phyloP scores from a whole-genome alignment of 257 asterid genomes.

The Fraxinus anomala region DNA sequence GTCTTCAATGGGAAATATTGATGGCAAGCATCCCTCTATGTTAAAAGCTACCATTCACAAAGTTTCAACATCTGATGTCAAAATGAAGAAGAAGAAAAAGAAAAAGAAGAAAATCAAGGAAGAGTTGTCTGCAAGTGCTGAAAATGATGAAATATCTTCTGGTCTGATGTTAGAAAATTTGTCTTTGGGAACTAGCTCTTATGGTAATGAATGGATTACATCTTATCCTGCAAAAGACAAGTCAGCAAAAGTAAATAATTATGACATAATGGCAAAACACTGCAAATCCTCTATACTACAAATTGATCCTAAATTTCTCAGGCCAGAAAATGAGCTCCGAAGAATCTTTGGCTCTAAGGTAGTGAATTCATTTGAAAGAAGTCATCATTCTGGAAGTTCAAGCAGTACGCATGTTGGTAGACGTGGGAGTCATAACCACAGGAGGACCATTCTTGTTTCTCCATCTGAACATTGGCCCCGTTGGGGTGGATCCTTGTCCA shows the following conservation, averaged over 20 bases:
- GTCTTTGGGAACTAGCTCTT: constrained; percentile 52
- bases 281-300: constrained; percentile 50
- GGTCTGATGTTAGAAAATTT: constrained; percentile 43
- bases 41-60: constrained; percentile 33
- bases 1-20: constrained; percentile 28
- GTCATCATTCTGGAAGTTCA: constrained; percentile 56
- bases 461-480: constrained; percentile 94
- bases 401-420: constrained; percentile 67
- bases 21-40: constrained; percentile 32
- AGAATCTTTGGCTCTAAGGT: constrained; percentile 91
- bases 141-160: constrained; percentile 34
- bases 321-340: constrained; percentile 87
- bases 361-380: constrained; percentile 73
- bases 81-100: constrained; percentile 59
- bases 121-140: constrained; percentile 26
- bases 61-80: constrained; percentile 37
- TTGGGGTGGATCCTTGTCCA: constrained; percentile 90
- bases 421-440: constrained; percentile 69
- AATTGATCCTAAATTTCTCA: constrained; percentile 80
- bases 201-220: constrained; percentile 40
- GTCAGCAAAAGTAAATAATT: constrained; percentile 33
- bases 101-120: constrained; percentile 62
- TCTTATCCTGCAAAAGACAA: constrained; percentile 36
- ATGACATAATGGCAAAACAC: constrained; percentile 38
- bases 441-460: constrained; percentile 74